Percentiles rank a stretch among this genome's conserved stretches.
phyloP scores from a whole-genome alignment of 495 filamentous ascomycete genomes.

The Penicillium manginii region DNA sequence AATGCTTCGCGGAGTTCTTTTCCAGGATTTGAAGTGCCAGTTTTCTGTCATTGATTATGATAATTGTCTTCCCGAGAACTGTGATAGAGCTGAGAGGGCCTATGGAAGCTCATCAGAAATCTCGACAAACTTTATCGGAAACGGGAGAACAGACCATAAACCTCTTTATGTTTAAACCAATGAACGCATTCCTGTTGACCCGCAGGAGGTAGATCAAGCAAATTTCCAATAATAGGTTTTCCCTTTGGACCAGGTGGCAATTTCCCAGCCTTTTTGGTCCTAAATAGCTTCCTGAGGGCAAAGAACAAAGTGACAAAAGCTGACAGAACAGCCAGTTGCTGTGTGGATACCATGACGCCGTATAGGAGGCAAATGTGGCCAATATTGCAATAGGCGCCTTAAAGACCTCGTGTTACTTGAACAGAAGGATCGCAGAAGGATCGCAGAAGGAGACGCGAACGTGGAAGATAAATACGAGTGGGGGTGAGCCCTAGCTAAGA shows the following conservation, averaged over 20 bases:
- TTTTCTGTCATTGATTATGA: conserved; percentile 50
- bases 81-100: conserved; percentile 54
- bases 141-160: conserved; percentile 37
- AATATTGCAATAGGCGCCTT: background rate
- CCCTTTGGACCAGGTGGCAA: conserved; percentile 53
- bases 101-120: background rate
- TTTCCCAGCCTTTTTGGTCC: background rate
- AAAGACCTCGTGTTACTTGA: background rate
- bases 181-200: conserved; percentile 47
- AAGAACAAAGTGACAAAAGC: background rate
- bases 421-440: background rate
- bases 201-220: conserved; percentile 46
- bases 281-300: background rate
- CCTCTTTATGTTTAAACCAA: conserved; percentile 55
- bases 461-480: background rate
- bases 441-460: background rate
- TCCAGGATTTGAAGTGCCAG: conserved; percentile 48
- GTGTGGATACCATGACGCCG: background rate
- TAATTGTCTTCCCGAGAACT: conserved; percentile 47
- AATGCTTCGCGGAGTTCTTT: conserved; percentile 45
- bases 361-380: background rate
- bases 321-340: background rate
- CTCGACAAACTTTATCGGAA: background rate
- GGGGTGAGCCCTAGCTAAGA: background rate
- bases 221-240: conserved; percentile 51